phyloP scores from a whole-genome alignment of 352 stramenopile species.

The Phytophthora colocasiae region DNA sequence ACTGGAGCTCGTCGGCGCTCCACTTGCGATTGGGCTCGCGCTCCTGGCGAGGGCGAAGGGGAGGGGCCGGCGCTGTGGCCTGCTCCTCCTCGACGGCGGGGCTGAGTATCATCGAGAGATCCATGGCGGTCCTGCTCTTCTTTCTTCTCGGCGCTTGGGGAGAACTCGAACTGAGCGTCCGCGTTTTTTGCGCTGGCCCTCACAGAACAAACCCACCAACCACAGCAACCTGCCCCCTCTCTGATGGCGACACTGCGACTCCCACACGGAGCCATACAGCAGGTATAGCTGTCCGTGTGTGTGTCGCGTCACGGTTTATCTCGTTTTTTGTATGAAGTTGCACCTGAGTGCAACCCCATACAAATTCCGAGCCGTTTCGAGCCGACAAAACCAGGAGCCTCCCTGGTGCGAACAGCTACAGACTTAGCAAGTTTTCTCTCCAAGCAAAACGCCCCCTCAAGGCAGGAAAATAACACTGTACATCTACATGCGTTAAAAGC shows the following conservation, averaged over 20 bases:
- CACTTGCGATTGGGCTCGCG: constrained; percentile 34
- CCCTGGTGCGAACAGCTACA: no score
- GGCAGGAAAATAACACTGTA: no score
- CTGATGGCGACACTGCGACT: constrained; percentile 39
- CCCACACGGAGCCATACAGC: constrained; percentile 32
- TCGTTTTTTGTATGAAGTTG: constrained; percentile 34
- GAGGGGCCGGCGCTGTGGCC: constrained; percentile 1
- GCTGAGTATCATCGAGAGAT: constrained; percentile 64
- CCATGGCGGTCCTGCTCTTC: constrained; percentile 34
- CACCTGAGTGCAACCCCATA: constrained; percentile 32
- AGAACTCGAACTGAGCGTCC: constrained; percentile 41
- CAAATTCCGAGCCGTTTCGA: constrained; percentile 25
- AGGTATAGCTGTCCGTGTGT: constrained; percentile 42
- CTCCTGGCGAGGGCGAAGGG: constrained; percentile 2
- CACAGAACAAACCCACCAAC: constrained; percentile 47
- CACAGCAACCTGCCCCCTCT: constrained; percentile 35
- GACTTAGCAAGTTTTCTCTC: background rate
- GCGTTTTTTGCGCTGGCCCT: constrained; percentile 1
- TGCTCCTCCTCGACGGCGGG: constrained; percentile 45
- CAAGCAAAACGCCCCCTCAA: background rate
- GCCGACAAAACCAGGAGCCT: constrained; percentile 6
- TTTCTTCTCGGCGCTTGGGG: constrained; percentile 21
- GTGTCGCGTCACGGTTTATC: constrained; percentile 54
- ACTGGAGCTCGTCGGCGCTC: constrained; percentile 64
- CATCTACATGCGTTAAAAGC: background rate